phyloP scores from a whole-genome alignment of 306 rosid genomes.

The Prunus fruticosa region DNA sequence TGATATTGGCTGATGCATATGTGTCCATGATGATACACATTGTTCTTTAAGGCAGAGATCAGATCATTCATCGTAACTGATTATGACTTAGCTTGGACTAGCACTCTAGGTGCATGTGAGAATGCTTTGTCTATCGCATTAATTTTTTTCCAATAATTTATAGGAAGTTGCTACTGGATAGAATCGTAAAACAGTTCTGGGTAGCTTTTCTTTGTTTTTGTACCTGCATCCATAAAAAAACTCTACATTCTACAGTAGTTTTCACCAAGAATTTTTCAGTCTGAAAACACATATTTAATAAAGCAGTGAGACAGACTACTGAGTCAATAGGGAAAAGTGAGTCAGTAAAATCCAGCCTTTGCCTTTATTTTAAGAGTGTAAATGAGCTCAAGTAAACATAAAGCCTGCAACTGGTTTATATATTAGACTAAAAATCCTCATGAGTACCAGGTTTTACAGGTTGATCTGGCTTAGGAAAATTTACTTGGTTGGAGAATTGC shows the following conservation, averaged over 20 bases:
- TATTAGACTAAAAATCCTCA: background rate
- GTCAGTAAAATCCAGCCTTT: background rate
- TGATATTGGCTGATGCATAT: background rate
- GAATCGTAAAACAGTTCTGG: background rate
- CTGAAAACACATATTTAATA: background rate
- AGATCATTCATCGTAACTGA: background rate
- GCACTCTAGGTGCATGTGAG: background rate
- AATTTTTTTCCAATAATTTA: background rate
- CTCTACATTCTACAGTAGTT: background rate
- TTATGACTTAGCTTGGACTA: slow-evolving; percentile 10
- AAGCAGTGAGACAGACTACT: background rate
- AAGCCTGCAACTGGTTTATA: background rate
- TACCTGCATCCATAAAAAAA: background rate
- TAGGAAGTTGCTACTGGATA: background rate
- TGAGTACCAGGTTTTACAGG: background rate
- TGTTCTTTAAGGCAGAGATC: background rate
- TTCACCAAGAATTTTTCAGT: background rate
- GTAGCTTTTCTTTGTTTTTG: background rate
- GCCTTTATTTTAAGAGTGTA: background rate
- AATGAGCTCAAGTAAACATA: background rate
- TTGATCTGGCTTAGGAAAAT: background rate
- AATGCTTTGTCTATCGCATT: background rate
- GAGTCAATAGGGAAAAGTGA: background rate
- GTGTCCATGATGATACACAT: background rate
- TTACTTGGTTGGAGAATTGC: background rate